phyloP scores from a whole-genome alignment of 2,329 filamentous ascomycete genomes.

The Arthrobotrys sinensis region DNA sequence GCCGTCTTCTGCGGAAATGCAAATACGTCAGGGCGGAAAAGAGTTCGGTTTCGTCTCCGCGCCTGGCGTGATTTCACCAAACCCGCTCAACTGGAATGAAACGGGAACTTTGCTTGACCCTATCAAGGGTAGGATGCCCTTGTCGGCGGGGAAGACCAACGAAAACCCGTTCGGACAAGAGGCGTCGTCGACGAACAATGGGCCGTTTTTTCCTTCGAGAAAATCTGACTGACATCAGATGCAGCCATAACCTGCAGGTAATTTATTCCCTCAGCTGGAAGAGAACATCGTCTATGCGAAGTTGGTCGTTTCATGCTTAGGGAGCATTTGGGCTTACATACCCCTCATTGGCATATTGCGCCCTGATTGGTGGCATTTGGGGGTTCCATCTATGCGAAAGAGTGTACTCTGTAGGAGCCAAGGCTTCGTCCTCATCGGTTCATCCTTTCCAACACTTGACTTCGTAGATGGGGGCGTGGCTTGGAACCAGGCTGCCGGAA shows the following conservation, averaged over 20 bases:
- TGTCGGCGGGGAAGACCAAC: conserved; percentile 36
- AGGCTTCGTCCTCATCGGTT: conserved; percentile 9
- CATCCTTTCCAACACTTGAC: conserved; percentile 22
- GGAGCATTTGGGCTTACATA: conserved; percentile 24
- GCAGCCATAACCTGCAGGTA: conserved; percentile 9
- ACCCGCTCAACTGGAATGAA: conserved; percentile 50
- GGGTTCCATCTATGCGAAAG: conserved; percentile 22
- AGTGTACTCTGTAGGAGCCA: background rate
- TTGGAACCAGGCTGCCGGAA: conserved; percentile 44
- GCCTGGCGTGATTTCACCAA: conserved; percentile 34
- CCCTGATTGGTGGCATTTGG: conserved; percentile 38
- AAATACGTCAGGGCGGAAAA: conserved; percentile 26
- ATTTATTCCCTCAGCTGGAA: conserved; percentile 49
- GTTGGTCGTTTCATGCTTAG: conserved; percentile 41
- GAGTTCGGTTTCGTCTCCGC: conserved; percentile 23
- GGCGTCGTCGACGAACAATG: conserved; percentile 29
- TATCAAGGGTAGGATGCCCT: conserved; percentile 44
- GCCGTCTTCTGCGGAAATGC: conserved; percentile 10
- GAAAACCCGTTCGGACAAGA: conserved; percentile 39
- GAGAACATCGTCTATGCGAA: conserved; percentile 26
- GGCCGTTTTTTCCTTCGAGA: conserved; percentile 8
- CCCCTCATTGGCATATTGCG: conserved; percentile 3
- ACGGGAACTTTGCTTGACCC: conserved; percentile 41
- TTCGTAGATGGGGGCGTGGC: conserved; percentile 25
- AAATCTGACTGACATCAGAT: conserved; percentile 20